These are phyloP conservation scores for Filosporella fistucella DNA, from an alignment of 495 filamentous ascomycete genomes.

Conservation along the genomic window DNA sequence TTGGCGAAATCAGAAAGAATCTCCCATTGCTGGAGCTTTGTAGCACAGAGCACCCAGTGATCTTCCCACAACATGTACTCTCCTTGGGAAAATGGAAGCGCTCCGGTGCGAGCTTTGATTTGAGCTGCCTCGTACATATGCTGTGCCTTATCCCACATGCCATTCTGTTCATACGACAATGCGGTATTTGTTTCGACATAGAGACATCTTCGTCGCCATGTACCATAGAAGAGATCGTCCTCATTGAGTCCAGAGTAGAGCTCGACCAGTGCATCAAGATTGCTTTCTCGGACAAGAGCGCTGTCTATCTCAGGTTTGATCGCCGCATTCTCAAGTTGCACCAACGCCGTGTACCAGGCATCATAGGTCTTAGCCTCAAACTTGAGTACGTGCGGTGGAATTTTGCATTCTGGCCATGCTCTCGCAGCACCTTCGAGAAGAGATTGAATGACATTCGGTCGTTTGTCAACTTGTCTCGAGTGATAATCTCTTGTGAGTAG, in stretches of 20 bases:
- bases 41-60: conserved; percentile 95
- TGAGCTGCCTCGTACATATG: conserved; percentile 93
- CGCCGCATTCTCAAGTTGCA: conserved; percentile 77
- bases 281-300: conserved; percentile 78
- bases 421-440: conserved; percentile 80
- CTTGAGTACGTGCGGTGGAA: conserved; percentile 94
- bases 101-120: conserved; percentile 91
- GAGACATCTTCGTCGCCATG: conserved; percentile 90
- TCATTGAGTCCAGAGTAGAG: conserved; percentile 86
- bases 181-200: conserved; percentile 97
- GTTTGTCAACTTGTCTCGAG: conserved; percentile 83
- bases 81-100: conserved; percentile 87
- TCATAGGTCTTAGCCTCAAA: conserved; percentile 88
- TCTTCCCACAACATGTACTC: conserved; percentile 99
- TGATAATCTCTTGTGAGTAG: conserved; percentile 94
- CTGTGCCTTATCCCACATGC: conserved; percentile 99
- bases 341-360: conserved; percentile 88
- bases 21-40: conserved; percentile 99
- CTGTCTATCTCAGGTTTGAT: conserved; percentile 83
- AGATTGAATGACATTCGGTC: conserved; percentile 91
- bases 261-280: conserved; percentile 88
- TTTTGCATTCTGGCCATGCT: conserved; percentile 77
- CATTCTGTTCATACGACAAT: conserved; percentile 95
- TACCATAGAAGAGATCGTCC: conserved; percentile 96
- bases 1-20: conserved; percentile 97